phyloP scores from a whole-genome alignment of 768 basidiomycete species.

The Coprinopsis marcescibilis region DNA sequence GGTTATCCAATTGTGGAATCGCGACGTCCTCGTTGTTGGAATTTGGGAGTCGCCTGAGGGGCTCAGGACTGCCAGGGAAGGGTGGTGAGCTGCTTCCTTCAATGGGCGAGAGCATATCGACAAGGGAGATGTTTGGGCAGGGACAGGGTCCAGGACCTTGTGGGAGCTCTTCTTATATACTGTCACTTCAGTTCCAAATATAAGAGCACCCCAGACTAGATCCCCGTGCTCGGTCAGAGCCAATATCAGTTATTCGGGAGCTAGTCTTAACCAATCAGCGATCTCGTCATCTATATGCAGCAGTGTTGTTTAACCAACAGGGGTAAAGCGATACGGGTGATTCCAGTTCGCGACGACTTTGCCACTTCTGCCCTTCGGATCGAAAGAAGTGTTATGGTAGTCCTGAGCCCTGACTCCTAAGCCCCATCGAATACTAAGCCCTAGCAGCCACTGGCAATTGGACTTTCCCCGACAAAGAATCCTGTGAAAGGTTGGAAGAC shows the following conservation, averaged over 20 bases:
- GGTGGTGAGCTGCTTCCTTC: background rate
- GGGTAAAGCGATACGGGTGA: conserved; percentile 3
- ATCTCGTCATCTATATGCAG: conserved; percentile 31
- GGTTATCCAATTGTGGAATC: conserved; percentile 24
- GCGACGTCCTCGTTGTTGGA: conserved; percentile 17
- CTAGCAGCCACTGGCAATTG: too few species aligned
- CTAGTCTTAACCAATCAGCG: conserved; percentile 24
- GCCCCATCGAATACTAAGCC: too few species aligned
- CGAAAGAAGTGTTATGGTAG: too few species aligned
- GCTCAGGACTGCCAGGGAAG: conserved; percentile 9
- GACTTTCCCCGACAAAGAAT: too few species aligned
- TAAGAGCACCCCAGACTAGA: conserved; percentile 19
- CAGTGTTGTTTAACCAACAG: conserved; percentile 22
- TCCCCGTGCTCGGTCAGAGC: conserved; percentile 19
- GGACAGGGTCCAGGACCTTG: conserved; percentile 16
- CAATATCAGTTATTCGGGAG: conserved; percentile 30
- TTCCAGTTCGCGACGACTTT: background rate
- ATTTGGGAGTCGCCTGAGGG: conserved; percentile 10
- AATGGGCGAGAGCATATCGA: background rate
- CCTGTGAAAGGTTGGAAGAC: too few species aligned
- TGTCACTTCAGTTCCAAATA: conserved; percentile 19
- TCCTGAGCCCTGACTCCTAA: too few species aligned
- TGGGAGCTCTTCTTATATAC: conserved; percentile 26
- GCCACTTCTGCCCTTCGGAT: background rate
- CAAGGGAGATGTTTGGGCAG: background rate